phyloP scores from a whole-genome alignment of 1,284 basidiomycete species.

The Crucibulum parvulum region DNA sequence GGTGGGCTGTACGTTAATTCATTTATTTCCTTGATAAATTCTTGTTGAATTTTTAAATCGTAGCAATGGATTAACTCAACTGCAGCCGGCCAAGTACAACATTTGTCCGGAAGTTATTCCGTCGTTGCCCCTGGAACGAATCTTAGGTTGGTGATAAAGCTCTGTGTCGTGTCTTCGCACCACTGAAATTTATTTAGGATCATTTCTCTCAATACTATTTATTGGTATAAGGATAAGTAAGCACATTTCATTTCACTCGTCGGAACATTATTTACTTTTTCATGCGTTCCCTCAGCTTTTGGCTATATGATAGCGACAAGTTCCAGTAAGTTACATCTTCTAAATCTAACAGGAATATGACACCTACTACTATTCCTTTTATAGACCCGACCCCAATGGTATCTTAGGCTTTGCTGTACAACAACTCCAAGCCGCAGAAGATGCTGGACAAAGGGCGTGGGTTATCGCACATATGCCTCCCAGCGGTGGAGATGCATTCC shows the following conservation, averaged over 20 bases:
- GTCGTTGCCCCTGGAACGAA: conserved; percentile 48
- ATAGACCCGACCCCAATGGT: conserved; percentile 46
- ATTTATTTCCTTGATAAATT: neutral
- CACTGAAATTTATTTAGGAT: conserved; percentile 36
- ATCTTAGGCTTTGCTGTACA: conserved; percentile 45
- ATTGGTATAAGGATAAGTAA: conserved; percentile 62
- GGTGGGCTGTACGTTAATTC: conserved; percentile 48
- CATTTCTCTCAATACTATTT: conserved; percentile 63
- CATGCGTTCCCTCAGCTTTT: conserved; percentile 40
- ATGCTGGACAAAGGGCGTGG: conserved; percentile 58
- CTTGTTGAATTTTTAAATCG: neutral
- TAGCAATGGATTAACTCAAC: conserved; percentile 49
- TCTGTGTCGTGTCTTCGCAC: neutral
- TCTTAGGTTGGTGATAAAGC: conserved; percentile 38
- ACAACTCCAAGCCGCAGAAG: conserved; percentile 62
- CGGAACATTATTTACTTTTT: neutral
- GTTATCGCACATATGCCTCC: conserved; percentile 60
- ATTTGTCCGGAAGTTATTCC: conserved; percentile 57
- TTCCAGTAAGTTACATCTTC: conserved; percentile 40
- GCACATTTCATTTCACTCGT: conserved; percentile 1
- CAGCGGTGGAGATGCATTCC: conserved; percentile 52
- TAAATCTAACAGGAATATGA: conserved; percentile 7
- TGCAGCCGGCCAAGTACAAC: conserved; percentile 46
- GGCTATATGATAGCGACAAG: conserved; percentile 57
- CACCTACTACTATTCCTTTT: neutral